These are phyloP conservation scores for Calendula officinalis DNA, from an alignment of 129 eudicot genomes.

Conservation along the genomic window DNA sequence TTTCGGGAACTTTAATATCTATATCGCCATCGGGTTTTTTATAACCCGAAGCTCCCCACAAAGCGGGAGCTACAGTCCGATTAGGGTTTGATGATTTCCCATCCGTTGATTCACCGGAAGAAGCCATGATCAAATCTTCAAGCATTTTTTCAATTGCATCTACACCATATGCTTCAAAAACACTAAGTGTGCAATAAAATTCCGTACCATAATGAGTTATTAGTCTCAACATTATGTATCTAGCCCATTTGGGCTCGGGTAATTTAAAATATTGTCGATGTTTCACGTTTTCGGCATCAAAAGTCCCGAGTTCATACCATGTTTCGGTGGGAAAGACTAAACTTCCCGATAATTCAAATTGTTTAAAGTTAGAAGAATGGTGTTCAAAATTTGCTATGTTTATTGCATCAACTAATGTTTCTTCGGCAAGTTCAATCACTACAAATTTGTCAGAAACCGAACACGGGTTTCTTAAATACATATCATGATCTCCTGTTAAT, in stretches of 20 bases:
- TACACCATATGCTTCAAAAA: constrained; percentile 77
- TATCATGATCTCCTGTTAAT: constrained; percentile 75
- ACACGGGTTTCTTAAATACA: constrained; percentile 90
- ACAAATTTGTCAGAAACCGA: constrained; percentile 75
- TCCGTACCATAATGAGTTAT: constrained; percentile 91
- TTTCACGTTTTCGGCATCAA: constrained; percentile 81
- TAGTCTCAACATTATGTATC: constrained; percentile 67
- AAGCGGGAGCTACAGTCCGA: constrained; percentile 34
- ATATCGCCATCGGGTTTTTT: constrained; percentile 30
- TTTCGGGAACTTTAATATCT: constrained; percentile 46
- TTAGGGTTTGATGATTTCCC: constrained; percentile 27
- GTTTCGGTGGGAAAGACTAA: constrained; percentile 73
- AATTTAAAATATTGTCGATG: constrained; percentile 72
- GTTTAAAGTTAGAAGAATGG: constrained; percentile 78
- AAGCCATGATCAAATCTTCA: constrained; percentile 70
- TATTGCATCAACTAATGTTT: constrained; percentile 77
- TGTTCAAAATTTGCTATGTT: constrained; percentile 87
- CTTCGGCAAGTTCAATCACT: constrained; percentile 83
- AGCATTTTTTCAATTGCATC: constrained; percentile 95
- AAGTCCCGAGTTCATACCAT: constrained; percentile 65
- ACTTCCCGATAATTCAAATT: constrained; percentile 81
- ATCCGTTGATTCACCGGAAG: constrained; percentile 48
- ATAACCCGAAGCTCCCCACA: constrained; percentile 19
- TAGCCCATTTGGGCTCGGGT: constrained; percentile 82
- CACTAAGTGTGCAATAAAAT: constrained; percentile 82